These are phyloP conservation scores for Neurospora sp. DNA, from an alignment of 495 filamentous ascomycete genomes.

Conservation along the genomic window DNA sequence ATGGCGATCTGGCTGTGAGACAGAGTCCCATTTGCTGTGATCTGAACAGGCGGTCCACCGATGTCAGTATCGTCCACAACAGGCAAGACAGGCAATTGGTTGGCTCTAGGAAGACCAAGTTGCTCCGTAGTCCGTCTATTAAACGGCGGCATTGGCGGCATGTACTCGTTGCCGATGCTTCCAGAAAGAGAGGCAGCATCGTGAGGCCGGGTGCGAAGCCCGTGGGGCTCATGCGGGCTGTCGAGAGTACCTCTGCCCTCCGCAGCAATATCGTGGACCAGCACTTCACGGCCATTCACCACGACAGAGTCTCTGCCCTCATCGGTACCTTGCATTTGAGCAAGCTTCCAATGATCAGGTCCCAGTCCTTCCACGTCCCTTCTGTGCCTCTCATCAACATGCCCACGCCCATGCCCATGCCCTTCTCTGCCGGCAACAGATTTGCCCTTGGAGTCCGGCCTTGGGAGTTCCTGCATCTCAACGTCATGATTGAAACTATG, in stretches of 20 bases:
- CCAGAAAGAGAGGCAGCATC: slow-evolving; percentile 9
- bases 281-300: slow-evolving; percentile 51
- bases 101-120: slow-evolving; percentile 49
- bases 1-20: slow-evolving; percentile 44
- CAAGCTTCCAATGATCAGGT: slow-evolving; percentile 53
- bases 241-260: slow-evolving; percentile 52
- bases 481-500: slow-evolving; percentile 81
- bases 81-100: slow-evolving; percentile 56
- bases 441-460: slow-evolving; percentile 40
- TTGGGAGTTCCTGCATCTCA: slow-evolving; percentile 55
- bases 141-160: slow-evolving; percentile 42
- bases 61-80: slow-evolving; percentile 69
- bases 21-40: slow-evolving; percentile 25
- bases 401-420: neutral
- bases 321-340: slow-evolving; percentile 43
- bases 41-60: slow-evolving; percentile 51
- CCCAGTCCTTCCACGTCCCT: slow-evolving; percentile 73
- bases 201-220: slow-evolving; percentile 7
- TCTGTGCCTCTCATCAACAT: slow-evolving; percentile 51
- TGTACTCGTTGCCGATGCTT: slow-evolving; percentile 26
- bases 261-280: slow-evolving; percentile 45
- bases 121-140: slow-evolving; percentile 40
- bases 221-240: slow-evolving; percentile 33
- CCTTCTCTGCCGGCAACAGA: slow-evolving; percentile 20
- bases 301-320: slow-evolving; percentile 59